A percentile compares a stretch with the other conserved stretches of the same genome.
Evolutionary conservation across 2,329 filamentous ascomycete genomes (phyloP).

Genomic region (Penicillium sp.): DNA sequence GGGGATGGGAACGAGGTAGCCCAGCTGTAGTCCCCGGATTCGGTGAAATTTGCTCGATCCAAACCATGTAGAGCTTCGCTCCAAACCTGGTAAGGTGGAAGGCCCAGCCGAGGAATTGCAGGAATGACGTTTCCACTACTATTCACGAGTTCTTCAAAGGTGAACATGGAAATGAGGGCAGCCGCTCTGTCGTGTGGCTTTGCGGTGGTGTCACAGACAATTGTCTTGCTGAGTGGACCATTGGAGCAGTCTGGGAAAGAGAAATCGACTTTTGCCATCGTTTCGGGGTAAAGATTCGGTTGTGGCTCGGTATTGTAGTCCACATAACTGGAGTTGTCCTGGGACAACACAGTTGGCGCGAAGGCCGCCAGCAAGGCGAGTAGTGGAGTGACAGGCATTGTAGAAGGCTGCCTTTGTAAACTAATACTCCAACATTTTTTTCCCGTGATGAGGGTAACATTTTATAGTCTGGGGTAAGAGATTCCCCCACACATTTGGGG

Average conservation of each 20-base stretch:
- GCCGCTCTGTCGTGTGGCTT: constrained; percentile 42
- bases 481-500: not conserved
- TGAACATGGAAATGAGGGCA: constrained; percentile 53
- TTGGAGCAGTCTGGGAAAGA: constrained; percentile 53
- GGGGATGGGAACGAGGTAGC: constrained; percentile 66
- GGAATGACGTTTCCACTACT: constrained; percentile 49
- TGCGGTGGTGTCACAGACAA: constrained; percentile 51
- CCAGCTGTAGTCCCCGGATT: constrained; percentile 53
- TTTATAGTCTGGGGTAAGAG: not conserved
- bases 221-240: constrained; percentile 50
- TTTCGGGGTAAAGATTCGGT: constrained; percentile 24
- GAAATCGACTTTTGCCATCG: constrained; percentile 19
- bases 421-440: not conserved
- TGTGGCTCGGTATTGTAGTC: constrained; percentile 29
- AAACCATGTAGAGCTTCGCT: constrained; percentile 61
- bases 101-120: constrained; percentile 55
- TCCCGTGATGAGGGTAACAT: not conserved
- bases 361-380: constrained; percentile 24
- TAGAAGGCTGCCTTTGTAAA: not conserved
- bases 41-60: constrained; percentile 57
- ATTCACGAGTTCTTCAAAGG: constrained; percentile 55
- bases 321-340: constrained; percentile 28
- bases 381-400: constrained; percentile 19
- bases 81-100: constrained; percentile 62
- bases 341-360: constrained; percentile 22